Percentiles rank a stretch among this genome's conserved stretches.
Conservation (phyloP, 108 stramenopile genomes). For the Fragilaria radians region DNA sequence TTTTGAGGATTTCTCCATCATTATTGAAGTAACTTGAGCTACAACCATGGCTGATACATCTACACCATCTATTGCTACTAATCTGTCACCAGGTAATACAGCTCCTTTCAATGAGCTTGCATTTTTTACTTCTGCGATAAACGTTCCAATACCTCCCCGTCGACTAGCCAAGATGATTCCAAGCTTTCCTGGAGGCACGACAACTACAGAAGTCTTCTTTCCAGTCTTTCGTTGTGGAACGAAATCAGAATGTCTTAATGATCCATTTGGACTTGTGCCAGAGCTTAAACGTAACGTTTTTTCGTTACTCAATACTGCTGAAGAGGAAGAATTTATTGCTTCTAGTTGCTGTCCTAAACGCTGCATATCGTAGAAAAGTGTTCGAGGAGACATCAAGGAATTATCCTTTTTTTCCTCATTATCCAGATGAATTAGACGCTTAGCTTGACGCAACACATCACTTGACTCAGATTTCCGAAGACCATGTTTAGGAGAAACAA, state of each 20-base stretch:
- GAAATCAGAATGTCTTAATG: background rate
- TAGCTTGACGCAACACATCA: too few relatives aligned
- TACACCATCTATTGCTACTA: slow-evolving; percentile 45
- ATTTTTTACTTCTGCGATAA: slow-evolving; percentile 29
- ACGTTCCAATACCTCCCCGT: slow-evolving; percentile 37
- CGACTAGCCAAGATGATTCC: slow-evolving; percentile 66
- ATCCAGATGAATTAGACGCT: too few relatives aligned
- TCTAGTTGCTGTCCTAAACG: slow-evolving; percentile 32
- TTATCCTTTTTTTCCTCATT: background rate
- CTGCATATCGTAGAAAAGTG: slow-evolving; percentile 19
- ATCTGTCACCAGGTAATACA: slow-evolving; percentile 33
- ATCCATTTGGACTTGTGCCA: background rate
- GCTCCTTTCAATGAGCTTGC: slow-evolving; percentile 19
- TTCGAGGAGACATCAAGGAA: background rate
- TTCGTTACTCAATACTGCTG: background rate
- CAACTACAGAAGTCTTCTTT: slow-evolving; percentile 7
- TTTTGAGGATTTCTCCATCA: slow-evolving; percentile 29
- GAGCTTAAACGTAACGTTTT: background rate
- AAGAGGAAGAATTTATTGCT: slow-evolving; percentile 10
- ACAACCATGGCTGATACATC: slow-evolving; percentile 51
- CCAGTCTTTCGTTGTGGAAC: background rate
- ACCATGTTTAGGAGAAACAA: too few relatives aligned
- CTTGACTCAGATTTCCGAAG: too few relatives aligned
- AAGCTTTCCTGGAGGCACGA: slow-evolving; percentile 62
- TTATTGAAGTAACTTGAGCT: slow-evolving; percentile 53